Evolutionary conservation across 2,329 filamentous ascomycete species (phyloP).

Genomic region (Colletotrichum orchidophilum): DNA sequence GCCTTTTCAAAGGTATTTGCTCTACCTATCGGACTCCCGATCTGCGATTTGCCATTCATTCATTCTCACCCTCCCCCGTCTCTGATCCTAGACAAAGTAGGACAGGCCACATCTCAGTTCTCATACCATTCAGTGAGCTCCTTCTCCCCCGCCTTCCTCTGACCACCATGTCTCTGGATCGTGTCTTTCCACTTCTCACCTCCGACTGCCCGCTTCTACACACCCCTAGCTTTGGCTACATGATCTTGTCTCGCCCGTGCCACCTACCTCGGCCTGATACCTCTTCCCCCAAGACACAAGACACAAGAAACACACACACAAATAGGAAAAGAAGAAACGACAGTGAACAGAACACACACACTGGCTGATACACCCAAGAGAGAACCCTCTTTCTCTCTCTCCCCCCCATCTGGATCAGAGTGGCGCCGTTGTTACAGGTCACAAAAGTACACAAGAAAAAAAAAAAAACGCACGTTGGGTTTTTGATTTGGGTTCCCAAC

Average conservation of each 20-base stretch:
- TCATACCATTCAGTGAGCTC: not conserved
- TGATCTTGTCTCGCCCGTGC: not conserved
- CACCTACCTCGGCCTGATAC: not conserved
- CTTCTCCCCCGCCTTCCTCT: not conserved
- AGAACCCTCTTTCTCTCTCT: not conserved
- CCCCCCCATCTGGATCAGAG: not conserved
- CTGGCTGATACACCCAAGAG: not conserved
- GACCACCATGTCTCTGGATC: conserved; percentile 2
- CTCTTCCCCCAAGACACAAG: not conserved
- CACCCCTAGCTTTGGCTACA: not conserved
- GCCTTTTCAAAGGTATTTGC: not conserved
- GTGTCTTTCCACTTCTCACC: not conserved
- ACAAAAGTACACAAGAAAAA: not conserved
- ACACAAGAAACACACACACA: not conserved
- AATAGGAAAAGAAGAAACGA: not conserved
- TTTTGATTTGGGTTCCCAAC: conserved; percentile 6
- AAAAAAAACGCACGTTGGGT: conserved; percentile 3
- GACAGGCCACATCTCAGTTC: not conserved
- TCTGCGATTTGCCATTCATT: conserved; percentile 6
- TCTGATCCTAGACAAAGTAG: conserved; percentile 19
- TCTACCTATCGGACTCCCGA: not conserved
- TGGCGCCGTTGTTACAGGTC: not conserved
- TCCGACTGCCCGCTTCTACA: not conserved
- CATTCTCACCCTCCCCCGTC: not conserved
- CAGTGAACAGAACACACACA: not conserved